Evolutionary conservation across 2,329 filamentous ascomycete species (phyloP), one percentile per base, ranked within the genome.

Genomic region (Cytospora chrysosperma): DNA sequence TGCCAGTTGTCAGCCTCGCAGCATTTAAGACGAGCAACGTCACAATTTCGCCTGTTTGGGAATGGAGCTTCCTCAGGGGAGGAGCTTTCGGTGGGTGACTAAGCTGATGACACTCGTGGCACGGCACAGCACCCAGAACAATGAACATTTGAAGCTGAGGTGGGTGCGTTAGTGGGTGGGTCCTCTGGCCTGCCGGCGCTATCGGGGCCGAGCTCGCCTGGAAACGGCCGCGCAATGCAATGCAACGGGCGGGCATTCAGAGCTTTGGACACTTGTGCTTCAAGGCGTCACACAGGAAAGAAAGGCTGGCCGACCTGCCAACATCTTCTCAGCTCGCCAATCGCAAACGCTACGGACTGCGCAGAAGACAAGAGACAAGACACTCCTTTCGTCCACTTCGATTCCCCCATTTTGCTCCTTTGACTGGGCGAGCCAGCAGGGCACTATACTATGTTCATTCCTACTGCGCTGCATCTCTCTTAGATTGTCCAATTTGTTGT

Each of bases 201-300:
- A 12, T 61, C 58, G 59, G 59, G 40, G 59, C 59, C 51, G 58
- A 55, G 27, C 58, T 61, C 58, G 51, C 58, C 27, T 49, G 37
- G 27, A 26, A 26, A 21, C 13, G 51, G 58, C 37, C 51, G 37
- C 58, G 51, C 51, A 61, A 49, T 60, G 40, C 50, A 47, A 2
- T 52, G 32, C 34, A 47, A 19, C 34, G 58, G n/a, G n/a, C n/a
- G 57, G 26, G 27, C 53, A 34, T 53, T 61, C 51, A 55, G 50
- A 53, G 58, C 54, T 61, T 61, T 47, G 37, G 54, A 30, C 21
- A 61, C 58, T 21, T 34, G 19, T 17, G 21, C 43, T 47, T 47
- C 43, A 47, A 24, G 43, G 37, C 37, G 37, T n/a, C 15, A 10
- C 37, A 40, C 37, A n/a, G 5, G 15, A 19, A 40, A 17, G 37